Evolutionary conservation across 2,329 filamentous ascomycete species (phyloP).

Genomic region (Coniochaeta ligniaria): DNA sequence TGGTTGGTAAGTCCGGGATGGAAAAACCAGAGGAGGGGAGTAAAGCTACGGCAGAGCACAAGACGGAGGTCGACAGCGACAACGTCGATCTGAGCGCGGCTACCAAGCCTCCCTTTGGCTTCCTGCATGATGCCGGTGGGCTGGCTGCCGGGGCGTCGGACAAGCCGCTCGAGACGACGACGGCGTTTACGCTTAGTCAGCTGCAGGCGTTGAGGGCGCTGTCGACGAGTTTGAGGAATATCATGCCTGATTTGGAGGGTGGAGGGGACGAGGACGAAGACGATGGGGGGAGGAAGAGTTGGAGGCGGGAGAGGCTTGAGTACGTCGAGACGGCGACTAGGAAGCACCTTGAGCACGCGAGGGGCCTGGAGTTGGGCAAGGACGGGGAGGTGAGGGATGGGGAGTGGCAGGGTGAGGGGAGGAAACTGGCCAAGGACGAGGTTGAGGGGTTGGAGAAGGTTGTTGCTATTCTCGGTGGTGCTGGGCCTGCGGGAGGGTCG

Average conservation of each 20-base stretch:
- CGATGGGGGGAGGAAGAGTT: conserved; percentile 38
- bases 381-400: conserved; percentile 58
- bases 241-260: conserved; percentile 55
- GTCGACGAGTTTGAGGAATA: conserved; percentile 48
- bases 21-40: background rate
- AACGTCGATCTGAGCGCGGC: conserved; percentile 5
- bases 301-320: conserved; percentile 63
- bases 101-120: conserved; percentile 38
- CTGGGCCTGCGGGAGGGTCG: conserved; percentile 9
- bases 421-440: conserved; percentile 41
- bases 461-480: conserved; percentile 30
- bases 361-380: conserved; percentile 58
- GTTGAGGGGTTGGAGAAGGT: conserved; percentile 50
- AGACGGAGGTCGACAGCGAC: conserved; percentile 4
- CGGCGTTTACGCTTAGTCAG: conserved; percentile 75
- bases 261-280: conserved; percentile 21
- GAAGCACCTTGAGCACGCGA: conserved; percentile 64
- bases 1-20: conserved; percentile 24
- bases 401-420: conserved; percentile 53
- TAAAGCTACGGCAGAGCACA: conserved; percentile 7
- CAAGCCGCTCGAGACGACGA: conserved; percentile 60
- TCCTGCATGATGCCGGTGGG: conserved; percentile 46
- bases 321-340: conserved; percentile 80
- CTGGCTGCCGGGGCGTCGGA: conserved; percentile 43
- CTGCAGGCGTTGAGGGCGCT: conserved; percentile 70